These are phyloP conservation scores for Acacia crassicarpa DNA, from an alignment of 306 rosid species.

Conservation along the genomic window DNA sequence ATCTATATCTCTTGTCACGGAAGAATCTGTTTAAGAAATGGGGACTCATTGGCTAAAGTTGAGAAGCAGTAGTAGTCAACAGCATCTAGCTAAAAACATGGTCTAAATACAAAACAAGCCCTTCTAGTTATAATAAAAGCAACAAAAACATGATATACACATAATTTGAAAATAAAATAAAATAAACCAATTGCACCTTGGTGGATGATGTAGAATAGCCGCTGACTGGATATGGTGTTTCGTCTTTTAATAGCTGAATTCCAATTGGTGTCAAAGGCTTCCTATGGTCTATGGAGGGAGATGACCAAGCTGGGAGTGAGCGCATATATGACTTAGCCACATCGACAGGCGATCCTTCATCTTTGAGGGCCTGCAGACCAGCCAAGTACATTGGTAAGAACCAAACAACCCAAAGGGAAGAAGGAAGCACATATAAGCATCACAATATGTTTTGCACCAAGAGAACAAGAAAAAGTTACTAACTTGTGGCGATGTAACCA, in stretches of 20 bases:
- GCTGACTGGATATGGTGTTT: constrained; percentile 58
- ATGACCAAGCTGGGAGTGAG: constrained; percentile 84
- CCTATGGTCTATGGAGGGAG: constrained; percentile 63
- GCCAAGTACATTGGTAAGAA: constrained; percentile 21
- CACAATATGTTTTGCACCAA: background rate
- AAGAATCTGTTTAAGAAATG: background rate
- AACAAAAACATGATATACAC: background rate
- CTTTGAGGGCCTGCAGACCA: constrained; percentile 59
- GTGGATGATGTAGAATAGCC: constrained; percentile 55
- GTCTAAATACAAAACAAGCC: background rate
- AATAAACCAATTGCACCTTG: constrained; percentile 56
- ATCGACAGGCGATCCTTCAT: constrained; percentile 85
- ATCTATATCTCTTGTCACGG: background rate
- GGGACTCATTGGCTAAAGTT: background rate
- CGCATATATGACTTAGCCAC: constrained; percentile 89
- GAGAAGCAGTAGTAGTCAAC: background rate
- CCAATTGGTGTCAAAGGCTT: constrained; percentile 55
- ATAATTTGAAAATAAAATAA: constrained; percentile 1
- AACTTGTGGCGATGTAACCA: constrained; percentile 49
- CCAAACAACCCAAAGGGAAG: constrained; percentile 16
- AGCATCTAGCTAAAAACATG: background rate
- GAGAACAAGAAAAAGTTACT: constrained; percentile 39
- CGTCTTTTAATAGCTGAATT: constrained; percentile 64
- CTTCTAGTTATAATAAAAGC: background rate
- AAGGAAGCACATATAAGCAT: constrained; percentile 14